Evolutionary conservation across 306 rosid species (phyloP).

Genomic region (Cyamopsis tetragonoloba): DNA sequence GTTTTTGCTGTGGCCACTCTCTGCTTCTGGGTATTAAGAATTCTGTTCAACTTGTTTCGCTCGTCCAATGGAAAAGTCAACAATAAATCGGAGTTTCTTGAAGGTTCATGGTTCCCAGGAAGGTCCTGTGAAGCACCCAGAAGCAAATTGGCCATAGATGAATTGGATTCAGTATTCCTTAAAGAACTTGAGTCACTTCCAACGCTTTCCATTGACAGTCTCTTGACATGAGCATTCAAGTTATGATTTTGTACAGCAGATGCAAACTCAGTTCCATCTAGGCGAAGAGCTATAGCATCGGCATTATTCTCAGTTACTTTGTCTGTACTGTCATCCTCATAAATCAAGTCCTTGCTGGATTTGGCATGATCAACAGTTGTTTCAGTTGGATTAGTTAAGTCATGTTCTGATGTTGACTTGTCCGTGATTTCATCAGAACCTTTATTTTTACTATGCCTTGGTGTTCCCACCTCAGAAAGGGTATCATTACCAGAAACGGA

Average conservation of each 20-base stretch:
- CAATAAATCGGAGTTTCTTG: conserved; percentile 32
- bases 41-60: conserved; percentile 59
- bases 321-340: conserved; percentile 19
- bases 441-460: conserved; percentile 38
- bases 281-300: conserved; percentile 37
- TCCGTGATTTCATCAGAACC: conserved; percentile 39
- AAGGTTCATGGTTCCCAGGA: conserved; percentile 39
- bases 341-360: conserved; percentile 32
- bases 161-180: conserved; percentile 37
- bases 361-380: conserved; percentile 25
- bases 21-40: conserved; percentile 57
- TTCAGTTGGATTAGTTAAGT: conserved; percentile 31
- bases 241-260: conserved; percentile 32
- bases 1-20: conserved; percentile 62
- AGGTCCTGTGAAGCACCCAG: conserved; percentile 35
- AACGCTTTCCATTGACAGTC: conserved; percentile 49
- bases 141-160: conserved; percentile 21
- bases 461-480: conserved; percentile 58
- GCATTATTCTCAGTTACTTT: conserved; percentile 28
- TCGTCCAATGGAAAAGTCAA: conserved; percentile 54
- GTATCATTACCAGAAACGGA: conserved; percentile 54
- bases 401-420: conserved; percentile 34
- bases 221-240: conserved; percentile 39
- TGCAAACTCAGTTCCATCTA: conserved; percentile 64
- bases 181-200: conserved; percentile 46